Percentiles rank a stretch among this genome's conserved stretches.
Conservation (phyloP, 1,284 basidiomycete genomes). For the Naganishia sp. region DNA sequence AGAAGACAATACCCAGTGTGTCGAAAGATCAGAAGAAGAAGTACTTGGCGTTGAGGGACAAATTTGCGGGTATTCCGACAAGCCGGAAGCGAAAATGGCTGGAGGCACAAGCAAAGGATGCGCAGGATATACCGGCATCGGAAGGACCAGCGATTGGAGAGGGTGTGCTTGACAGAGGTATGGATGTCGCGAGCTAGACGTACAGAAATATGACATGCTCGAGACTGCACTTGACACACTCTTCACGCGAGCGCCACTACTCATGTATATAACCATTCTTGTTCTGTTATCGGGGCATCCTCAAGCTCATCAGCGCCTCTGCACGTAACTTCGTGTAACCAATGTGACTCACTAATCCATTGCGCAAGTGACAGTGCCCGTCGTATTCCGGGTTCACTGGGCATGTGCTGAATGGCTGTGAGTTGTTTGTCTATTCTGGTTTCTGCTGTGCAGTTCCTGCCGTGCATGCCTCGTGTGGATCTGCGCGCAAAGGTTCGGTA, state of each 20-base stretch:
- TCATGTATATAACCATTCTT: not conserved
- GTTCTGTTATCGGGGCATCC: too few species aligned
- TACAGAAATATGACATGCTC: too few species aligned
- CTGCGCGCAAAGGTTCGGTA: constrained; percentile 16
- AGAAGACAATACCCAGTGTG: constrained; percentile 86
- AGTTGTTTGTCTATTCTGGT: constrained; percentile 4
- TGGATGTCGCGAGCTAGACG: constrained; percentile 20
- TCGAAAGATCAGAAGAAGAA: constrained; percentile 73
- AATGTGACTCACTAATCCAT: constrained; percentile 11
- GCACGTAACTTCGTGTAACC: too few species aligned
- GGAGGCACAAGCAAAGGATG: constrained; percentile 38
- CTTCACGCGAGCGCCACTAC: not conserved
- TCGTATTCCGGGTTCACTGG: constrained; percentile 5
- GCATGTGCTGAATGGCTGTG: constrained; percentile 6
- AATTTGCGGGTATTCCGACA: constrained; percentile 70
- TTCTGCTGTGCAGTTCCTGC: not conserved
- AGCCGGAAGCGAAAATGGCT: constrained; percentile 45
- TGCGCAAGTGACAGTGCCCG: constrained; percentile 10
- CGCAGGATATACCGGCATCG: constrained; percentile 3
- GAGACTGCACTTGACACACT: too few species aligned
- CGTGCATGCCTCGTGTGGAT: too few species aligned
- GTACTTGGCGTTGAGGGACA: constrained; percentile 75
- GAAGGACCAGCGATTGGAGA: constrained; percentile 8
- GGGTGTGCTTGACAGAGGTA: not conserved
- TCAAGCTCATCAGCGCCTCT: too few species aligned